Evolutionary conservation across 345 rosid species (phyloP).

Genomic region (Fremontodendron californicum): DNA sequence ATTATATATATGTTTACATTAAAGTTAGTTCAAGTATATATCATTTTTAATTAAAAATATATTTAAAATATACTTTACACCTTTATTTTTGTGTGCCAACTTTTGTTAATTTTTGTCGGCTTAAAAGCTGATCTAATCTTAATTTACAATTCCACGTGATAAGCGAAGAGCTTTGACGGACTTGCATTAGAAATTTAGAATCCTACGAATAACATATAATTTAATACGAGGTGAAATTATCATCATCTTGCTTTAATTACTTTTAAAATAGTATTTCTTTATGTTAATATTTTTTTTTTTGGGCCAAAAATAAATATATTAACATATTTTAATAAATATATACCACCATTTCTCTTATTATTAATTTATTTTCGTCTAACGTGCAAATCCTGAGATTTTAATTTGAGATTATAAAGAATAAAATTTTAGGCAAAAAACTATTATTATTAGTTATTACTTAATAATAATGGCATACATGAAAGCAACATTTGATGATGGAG

Average conservation of each 20-base stretch:
- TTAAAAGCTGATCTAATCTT: no score
- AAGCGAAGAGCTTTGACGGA: no score
- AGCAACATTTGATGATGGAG: constrained; percentile 22
- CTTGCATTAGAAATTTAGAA: not conserved
- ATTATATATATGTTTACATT: no score
- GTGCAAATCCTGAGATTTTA: constrained; percentile 3
- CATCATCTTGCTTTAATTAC: not conserved
- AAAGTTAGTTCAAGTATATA: no score
- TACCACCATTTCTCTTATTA: not conserved
- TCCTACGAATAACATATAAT: not conserved
- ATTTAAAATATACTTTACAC: no score
- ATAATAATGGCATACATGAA: constrained; percentile 13
- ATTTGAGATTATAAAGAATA: constrained; percentile 7
- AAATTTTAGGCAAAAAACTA: not conserved
- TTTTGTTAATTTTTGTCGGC: not conserved
- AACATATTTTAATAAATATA: no score
- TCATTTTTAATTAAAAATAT: no score
- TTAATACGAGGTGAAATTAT: not conserved
- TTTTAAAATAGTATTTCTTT: not conserved
- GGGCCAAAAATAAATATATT: no score
- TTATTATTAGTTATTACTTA: constrained; percentile 6
- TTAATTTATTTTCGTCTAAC: constrained; percentile 3
- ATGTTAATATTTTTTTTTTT: not conserved
- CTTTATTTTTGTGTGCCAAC: not conserved
- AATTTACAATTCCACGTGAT: no score